A percentile compares a stretch with the other conserved stretches of the same genome.
Conservation (phyloP, 2,329 filamentous ascomycete genomes). For the Monilinia fructicola region DNA sequence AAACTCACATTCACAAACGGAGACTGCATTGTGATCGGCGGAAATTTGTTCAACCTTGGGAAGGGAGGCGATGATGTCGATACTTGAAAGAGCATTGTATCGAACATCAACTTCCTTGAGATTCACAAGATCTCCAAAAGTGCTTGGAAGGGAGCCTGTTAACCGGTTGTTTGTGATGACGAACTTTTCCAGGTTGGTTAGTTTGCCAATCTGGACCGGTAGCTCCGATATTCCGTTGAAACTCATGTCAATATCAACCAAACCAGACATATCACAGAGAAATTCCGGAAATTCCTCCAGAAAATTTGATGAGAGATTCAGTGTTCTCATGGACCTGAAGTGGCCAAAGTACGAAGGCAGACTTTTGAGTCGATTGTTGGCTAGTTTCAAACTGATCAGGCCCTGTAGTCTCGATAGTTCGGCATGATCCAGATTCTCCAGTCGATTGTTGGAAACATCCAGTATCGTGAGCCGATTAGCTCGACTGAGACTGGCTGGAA, state of each 20-base stretch:
- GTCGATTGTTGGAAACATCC: constrained; percentile 90
- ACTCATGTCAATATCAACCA: constrained; percentile 93
- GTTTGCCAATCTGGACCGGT: constrained; percentile 73
- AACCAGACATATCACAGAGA: constrained; percentile 74
- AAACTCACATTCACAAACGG: constrained; percentile 87
- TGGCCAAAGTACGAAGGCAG: constrained; percentile 80
- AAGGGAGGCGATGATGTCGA: constrained; percentile 80
- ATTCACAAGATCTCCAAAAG: constrained; percentile 70
- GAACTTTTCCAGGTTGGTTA: constrained; percentile 80
- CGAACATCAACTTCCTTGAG: constrained; percentile 91
- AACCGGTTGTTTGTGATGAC: constrained; percentile 96
- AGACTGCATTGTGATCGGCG: constrained; percentile 89
- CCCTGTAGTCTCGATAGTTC: constrained; percentile 73
- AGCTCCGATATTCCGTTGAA: constrained; percentile 87
- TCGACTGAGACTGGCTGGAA: constrained; percentile 80
- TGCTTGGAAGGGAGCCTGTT: constrained; percentile 68
- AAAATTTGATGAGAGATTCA: constrained; percentile 94
- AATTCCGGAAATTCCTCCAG: constrained; percentile 82
- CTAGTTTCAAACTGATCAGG: constrained; percentile 84
- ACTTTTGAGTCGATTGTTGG: constrained; percentile 83
- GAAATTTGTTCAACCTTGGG: constrained; percentile 85
- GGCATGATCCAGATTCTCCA: constrained; percentile 84
- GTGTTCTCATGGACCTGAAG: constrained; percentile 74
- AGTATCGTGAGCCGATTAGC: constrained; percentile 81
- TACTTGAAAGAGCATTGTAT: constrained; percentile 85